Evolutionary conservation across 2,329 filamentous ascomycete genomes (phyloP).

Genomic region (Leptographium galeiforme): DNA sequence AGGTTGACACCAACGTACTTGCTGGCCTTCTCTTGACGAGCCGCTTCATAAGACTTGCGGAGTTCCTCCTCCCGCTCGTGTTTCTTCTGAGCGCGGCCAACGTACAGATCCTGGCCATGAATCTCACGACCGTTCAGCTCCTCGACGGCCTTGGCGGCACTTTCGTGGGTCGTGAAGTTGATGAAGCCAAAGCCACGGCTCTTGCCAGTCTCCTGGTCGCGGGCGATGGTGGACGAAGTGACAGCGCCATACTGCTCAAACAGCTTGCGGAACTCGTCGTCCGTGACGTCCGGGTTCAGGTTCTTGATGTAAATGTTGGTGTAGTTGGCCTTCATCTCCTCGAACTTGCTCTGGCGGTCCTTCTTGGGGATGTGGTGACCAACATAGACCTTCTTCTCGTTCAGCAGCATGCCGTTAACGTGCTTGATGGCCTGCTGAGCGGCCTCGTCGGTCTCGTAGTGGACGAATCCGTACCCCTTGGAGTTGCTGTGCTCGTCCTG

Average conservation of each 20-base stretch:
- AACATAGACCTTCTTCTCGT: conserved; percentile 99
- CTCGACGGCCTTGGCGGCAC: conserved; percentile 74
- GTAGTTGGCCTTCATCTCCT: conserved; percentile 99
- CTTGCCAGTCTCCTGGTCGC: conserved; percentile 72
- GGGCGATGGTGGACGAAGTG: conserved; percentile 87
- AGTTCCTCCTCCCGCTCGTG: conserved; percentile 99
- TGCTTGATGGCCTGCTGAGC: conserved; percentile 97
- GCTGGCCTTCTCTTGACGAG: conserved; percentile 92
- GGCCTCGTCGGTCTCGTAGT: conserved; percentile 98
- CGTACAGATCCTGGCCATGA: conserved; percentile 90
- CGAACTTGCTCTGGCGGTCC: conserved; percentile 99
- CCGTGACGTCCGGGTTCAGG: conserved; percentile 68
- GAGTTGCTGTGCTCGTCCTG: conserved; percentile 95
- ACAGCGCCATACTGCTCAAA: conserved; percentile 91
- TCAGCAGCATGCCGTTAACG: conserved; percentile 98
- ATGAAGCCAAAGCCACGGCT: conserved; percentile 93
- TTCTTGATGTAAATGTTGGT: conserved; percentile 99
- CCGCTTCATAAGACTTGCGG: conserved; percentile 96
- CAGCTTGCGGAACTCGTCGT: conserved; percentile 87
- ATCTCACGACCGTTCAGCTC: conserved; percentile 86
- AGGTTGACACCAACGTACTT: conserved; percentile 99
- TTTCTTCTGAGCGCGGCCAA: conserved; percentile 96
- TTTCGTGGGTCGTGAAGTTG: conserved; percentile 88
- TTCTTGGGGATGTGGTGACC: conserved; percentile 99
- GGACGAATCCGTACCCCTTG: conserved; percentile 98